Evolutionary conservation across 139 green algal species (phyloP).

Genomic region (Spirogloea muscicola): DNA sequence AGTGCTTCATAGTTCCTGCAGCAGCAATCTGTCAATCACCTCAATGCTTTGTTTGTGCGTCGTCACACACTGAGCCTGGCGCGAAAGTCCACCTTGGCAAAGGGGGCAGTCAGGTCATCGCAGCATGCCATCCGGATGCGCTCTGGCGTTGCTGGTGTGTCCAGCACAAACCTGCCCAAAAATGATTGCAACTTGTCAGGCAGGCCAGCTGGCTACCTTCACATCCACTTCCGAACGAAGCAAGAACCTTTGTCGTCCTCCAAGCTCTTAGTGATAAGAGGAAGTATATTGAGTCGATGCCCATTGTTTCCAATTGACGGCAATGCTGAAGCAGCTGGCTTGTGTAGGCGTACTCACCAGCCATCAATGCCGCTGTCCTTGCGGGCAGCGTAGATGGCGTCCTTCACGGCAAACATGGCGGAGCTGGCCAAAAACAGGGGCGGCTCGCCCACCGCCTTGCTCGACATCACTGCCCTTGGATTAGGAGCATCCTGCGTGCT

Average conservation of each 20-base stretch:
- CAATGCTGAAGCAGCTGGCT: too few relatives aligned
- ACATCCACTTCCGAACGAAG: too few relatives aligned
- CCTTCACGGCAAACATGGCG: conserved; percentile 88
- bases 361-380: conserved; percentile 50
- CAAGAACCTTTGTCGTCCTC: too few relatives aligned
- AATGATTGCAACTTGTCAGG: too few relatives aligned
- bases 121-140: conserved; percentile 79
- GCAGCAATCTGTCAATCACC: too few relatives aligned
- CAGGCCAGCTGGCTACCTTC: too few relatives aligned
- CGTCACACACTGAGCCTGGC: conserved; percentile 53
- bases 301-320: too few relatives aligned
- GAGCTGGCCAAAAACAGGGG: conserved; percentile 83
- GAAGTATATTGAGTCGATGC: too few relatives aligned
- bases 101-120: conserved; percentile 63
- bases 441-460: conserved; percentile 95
- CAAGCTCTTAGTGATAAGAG: too few relatives aligned
- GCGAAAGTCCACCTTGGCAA: conserved; percentile 45
- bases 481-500: conserved; percentile 73
- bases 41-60: too few relatives aligned
- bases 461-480: conserved; percentile 74
- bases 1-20: too few relatives aligned
- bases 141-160: conserved; percentile 85
- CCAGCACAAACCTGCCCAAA: conserved; percentile 78
- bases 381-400: conserved; percentile 73
- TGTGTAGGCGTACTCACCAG: too few relatives aligned